Base-by-base conservation (phyloP, 371 early-diverging fungal species). In the Mucor indicus region DNA sequence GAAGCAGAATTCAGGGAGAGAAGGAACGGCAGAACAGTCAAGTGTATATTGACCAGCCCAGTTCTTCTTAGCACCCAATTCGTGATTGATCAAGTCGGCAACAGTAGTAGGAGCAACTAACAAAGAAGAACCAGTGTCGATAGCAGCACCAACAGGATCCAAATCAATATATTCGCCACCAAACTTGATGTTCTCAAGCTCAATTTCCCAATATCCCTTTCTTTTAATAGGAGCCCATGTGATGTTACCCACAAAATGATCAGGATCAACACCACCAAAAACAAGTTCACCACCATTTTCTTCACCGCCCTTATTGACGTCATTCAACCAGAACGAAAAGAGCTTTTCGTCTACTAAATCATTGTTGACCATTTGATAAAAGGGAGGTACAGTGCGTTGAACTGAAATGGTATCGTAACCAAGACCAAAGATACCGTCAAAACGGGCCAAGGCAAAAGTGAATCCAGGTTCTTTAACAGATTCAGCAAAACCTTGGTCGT, bases 201-300 rank as follows among this genome's bases (percentile, higher is more conserved):
- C 81, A 19, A 95, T 91, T 67, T 95, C 95, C 97, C 97, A 96
- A 75, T 96, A 95, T 0, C 86, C 95, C 72, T 91, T 90, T 50
- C 93, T 85, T 31, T 78, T 76, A 27, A 96, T 86, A 15, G 87
- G 79, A 35, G 90, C 86, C 84, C 87, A 96, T 29, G 72, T 64
- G 53, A 93, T 66, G 9, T 85, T 74, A 17, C 93, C 95, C 8
- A 56, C 73, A 62, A 75, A 92, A 53, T 83, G 88, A 31, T 69
- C 67, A 47, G 77, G 38, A 69, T 95, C 81, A 44, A 81, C 55
- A 15, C 85, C 94, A 48, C 94, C 94, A 56, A 93, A 83, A 15
- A 85, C 75, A 62, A 95, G 77, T 60, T 89, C 91, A 33, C 95
- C 94, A 30, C 87, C 90, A 10, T 52, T 2, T n/a, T 55, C 71